Percentiles rank a stretch among this genome's conserved stretches.
Conservation (phyloP, 352 stramenopile genomes). For the Aphanomyces astaci region DNA sequence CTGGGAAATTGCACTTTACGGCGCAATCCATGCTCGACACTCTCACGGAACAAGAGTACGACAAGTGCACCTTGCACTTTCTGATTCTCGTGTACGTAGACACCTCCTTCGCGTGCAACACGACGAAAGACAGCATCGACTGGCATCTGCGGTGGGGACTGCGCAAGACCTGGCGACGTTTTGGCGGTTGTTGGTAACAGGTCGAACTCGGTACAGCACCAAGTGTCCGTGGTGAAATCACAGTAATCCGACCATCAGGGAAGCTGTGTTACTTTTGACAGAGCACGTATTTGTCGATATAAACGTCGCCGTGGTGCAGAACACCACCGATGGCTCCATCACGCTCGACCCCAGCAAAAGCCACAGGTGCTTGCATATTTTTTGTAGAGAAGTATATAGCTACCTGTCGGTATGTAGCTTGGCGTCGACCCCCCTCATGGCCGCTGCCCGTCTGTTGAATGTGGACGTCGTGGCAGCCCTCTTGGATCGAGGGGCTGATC, state of each 20-base stretch:
- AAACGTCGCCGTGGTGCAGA: conserved; percentile 34
- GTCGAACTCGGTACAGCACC: background rate
- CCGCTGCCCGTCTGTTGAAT: conserved; percentile 40
- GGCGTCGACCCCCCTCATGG: conserved; percentile 62
- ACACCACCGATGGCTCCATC: background rate
- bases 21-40: background rate
- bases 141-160: background rate
- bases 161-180: background rate
- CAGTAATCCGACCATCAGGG: conserved; percentile 26
- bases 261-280: conserved; percentile 52
- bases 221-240: conserved; percentile 5
- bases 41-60: conserved; percentile 6
- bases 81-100: background rate
- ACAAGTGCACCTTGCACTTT: background rate
- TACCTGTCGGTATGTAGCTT: conserved; percentile 33
- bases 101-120: conserved; percentile 2
- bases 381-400: too few relatives aligned
- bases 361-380: background rate
- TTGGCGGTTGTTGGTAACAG: background rate
- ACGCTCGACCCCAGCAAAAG: background rate
- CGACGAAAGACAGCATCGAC: conserved; percentile 34
- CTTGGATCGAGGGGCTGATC: conserved; percentile 40
- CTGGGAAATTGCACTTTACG: conserved; percentile 18
- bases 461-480: conserved; percentile 43
- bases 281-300: conserved; percentile 56